Evolutionary conservation across 768 basidiomycete genomes (phyloP).

Genomic region (Podaxis mareebaensis): DNA sequence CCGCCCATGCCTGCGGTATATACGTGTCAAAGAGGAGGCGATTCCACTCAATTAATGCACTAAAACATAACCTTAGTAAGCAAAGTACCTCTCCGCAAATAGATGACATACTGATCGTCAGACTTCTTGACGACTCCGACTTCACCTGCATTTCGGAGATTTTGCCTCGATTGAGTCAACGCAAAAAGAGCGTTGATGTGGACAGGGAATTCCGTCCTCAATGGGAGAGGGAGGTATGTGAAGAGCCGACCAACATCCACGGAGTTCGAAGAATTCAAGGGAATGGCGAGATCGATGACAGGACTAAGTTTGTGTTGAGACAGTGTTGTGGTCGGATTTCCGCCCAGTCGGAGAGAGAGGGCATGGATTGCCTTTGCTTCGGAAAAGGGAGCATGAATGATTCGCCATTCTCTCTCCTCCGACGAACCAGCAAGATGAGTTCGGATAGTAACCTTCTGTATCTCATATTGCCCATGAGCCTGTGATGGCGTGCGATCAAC

Average conservation of each 20-base stretch:
- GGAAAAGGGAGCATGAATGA: constrained; percentile 31
- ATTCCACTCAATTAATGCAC: constrained; percentile 51
- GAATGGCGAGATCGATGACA: constrained; percentile 37
- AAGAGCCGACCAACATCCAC: constrained; percentile 41
- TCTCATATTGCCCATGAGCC: not conserved
- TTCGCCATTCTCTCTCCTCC: constrained; percentile 31
- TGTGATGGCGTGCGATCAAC: constrained; percentile 15
- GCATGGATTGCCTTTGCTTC: constrained; percentile 24
- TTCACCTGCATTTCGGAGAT: constrained; percentile 43
- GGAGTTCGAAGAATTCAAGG: constrained; percentile 21
- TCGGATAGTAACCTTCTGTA: constrained; percentile 21
- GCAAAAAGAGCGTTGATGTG: constrained; percentile 51
- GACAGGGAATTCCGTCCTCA: constrained; percentile 42
- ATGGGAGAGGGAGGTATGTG: constrained; percentile 49
- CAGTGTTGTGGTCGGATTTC: constrained; percentile 26
- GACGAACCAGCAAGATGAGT: constrained; percentile 7
- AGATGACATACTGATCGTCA: constrained; percentile 39
- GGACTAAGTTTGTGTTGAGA: constrained; percentile 43
- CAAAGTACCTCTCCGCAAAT: not conserved
- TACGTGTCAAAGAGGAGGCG: constrained; percentile 41
- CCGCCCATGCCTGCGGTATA: constrained; percentile 46
- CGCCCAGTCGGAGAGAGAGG: constrained; percentile 28
- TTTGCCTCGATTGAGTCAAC: constrained; percentile 44
- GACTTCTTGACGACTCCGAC: constrained; percentile 36
- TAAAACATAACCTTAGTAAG: constrained; percentile 20